A percentile compares a stretch with the other conserved stretches of the same genome.
Conservation (phyloP, 371 early-diverging fungal species). For the Massospora cicadina region DNA sequence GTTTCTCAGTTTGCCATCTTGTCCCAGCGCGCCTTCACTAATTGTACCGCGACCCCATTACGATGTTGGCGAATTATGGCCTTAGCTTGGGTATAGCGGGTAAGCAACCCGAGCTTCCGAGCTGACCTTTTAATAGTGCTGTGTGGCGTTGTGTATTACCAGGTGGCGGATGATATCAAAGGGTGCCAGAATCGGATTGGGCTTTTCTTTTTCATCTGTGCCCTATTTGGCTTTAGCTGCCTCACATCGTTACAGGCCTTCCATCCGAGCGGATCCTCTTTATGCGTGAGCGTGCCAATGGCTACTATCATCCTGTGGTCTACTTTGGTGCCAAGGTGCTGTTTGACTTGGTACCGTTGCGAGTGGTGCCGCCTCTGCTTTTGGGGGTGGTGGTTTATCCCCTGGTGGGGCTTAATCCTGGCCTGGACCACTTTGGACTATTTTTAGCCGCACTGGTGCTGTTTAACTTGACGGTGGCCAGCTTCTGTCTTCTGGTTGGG, state of each 20-base stretch:
- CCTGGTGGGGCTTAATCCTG: slow-evolving; percentile 71
- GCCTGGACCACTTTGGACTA: slow-evolving; percentile 42
- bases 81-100: slow-evolving; percentile 48
- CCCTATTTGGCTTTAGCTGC: slow-evolving; percentile 61
- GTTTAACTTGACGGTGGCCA: slow-evolving; percentile 69
- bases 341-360: slow-evolving; percentile 64
- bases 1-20: slow-evolving; percentile 64
- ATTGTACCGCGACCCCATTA: slow-evolving; percentile 72
- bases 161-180: slow-evolving; percentile 54
- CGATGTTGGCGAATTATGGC: slow-evolving; percentile 67
- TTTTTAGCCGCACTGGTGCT: slow-evolving; percentile 71
- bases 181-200: slow-evolving; percentile 83
- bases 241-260: slow-evolving; percentile 57
- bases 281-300: slow-evolving; percentile 67
- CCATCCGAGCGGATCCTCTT: slow-evolving; percentile 54
- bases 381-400: slow-evolving; percentile 67
- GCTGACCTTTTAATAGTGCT: slow-evolving; percentile 21
- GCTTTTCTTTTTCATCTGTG: slow-evolving; percentile 62
- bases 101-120: slow-evolving; percentile 15
- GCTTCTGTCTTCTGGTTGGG: slow-evolving; percentile 60
- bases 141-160: slow-evolving; percentile 67
- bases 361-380: slow-evolving; percentile 66
- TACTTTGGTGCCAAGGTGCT: slow-evolving; percentile 59
- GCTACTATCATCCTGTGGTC: slow-evolving; percentile 59
- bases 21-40: slow-evolving; percentile 63